A percentile compares a stretch with the other conserved stretches of the same genome.
phyloP scores from a whole-genome alignment of 2,329 filamentous ascomycete species.

The Pestalotiopsis sp. region DNA sequence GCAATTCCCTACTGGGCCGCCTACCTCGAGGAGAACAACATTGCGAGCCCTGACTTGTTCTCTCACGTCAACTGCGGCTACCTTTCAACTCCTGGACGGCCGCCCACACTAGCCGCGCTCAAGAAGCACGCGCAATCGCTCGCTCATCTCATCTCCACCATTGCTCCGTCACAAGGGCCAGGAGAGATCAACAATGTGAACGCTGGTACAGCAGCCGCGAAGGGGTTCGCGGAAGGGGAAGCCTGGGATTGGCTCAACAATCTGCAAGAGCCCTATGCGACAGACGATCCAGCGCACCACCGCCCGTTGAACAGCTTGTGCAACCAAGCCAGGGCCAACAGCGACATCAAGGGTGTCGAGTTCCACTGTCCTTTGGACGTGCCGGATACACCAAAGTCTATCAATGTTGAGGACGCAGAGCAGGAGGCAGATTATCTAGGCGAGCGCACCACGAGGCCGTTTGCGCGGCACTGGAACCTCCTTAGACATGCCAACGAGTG shows the following conservation, averaged over 20 bases:
- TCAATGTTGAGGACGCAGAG: slow-evolving; percentile 3
- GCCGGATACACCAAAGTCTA: slow-evolving; percentile 16
- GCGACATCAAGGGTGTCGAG: slow-evolving; percentile 42
- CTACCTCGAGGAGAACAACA: slow-evolving; percentile 36
- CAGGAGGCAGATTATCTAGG: slow-evolving; percentile 14
- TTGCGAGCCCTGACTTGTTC: slow-evolving; percentile 35
- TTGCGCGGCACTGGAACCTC: slow-evolving; percentile 50
- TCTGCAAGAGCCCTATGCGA: slow-evolving; percentile 50
- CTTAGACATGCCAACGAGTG: slow-evolving; percentile 62
- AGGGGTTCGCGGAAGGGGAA: slow-evolving; percentile 43
- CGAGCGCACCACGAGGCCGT: slow-evolving; percentile 35
- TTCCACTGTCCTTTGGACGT: slow-evolving; percentile 50
- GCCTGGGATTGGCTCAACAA: slow-evolving; percentile 62
- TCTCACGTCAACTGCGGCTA: slow-evolving; percentile 60
- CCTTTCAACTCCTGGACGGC: slow-evolving; percentile 52
- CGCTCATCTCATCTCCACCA: slow-evolving; percentile 50
- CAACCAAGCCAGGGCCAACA: slow-evolving; percentile 47
- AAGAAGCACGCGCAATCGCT: slow-evolving; percentile 66
- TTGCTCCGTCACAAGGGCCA: slow-evolving; percentile 42
- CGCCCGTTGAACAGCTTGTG: slow-evolving; percentile 47
- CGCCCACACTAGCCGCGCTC: slow-evolving; percentile 58
- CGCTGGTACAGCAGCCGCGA: slow-evolving; percentile 14
- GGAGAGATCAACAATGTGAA: slow-evolving; percentile 33
- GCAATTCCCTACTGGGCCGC: slow-evolving; percentile 43
- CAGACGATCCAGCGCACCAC: slow-evolving; percentile 49